phyloP scores from a whole-genome alignment of 2,329 filamentous ascomycete species.

The Metarhizium anisopliae region DNA sequence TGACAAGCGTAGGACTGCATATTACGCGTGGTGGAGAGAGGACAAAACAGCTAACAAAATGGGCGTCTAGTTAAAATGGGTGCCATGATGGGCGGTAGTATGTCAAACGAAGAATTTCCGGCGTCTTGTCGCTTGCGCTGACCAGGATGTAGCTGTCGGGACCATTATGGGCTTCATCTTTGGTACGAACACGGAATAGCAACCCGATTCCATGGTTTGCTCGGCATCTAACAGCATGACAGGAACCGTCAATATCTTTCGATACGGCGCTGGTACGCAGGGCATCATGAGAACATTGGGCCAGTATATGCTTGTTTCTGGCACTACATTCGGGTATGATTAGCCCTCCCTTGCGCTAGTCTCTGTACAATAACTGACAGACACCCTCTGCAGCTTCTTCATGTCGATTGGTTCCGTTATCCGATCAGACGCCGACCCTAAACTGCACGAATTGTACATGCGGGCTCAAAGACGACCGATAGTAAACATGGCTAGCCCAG shows the following conservation, averaged over 20 bases:
- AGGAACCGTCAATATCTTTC: constrained; percentile 91
- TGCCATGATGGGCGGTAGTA: constrained; percentile 97
- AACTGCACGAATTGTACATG: constrained; percentile 66
- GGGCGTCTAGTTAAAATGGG: constrained; percentile 65
- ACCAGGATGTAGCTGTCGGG: constrained; percentile 66
- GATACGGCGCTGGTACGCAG: constrained; percentile 87
- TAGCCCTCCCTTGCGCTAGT: background rate
- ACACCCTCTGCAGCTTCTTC: constrained; percentile 58
- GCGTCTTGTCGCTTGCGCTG: background rate
- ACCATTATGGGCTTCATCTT: constrained; percentile 97
- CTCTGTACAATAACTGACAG: constrained; percentile 11
- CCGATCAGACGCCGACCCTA: constrained; percentile 76
- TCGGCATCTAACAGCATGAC: constrained; percentile 3
- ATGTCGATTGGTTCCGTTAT: constrained; percentile 98
- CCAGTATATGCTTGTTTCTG: constrained; percentile 94
- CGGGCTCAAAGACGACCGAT: constrained; percentile 66
- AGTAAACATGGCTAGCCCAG: constrained; percentile 38
- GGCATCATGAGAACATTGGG: constrained; percentile 90
- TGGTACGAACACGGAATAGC: constrained; percentile 43
- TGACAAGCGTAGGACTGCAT: constrained; percentile 40
- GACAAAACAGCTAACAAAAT: background rate
- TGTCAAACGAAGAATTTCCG: constrained; percentile 28
- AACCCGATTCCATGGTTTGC: background rate
- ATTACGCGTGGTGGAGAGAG: background rate
- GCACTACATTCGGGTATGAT: constrained; percentile 83